These are phyloP conservation scores for Barnettozyma sucrosica DNA, from an alignment of 805 yeast species.

Conservation along the genomic window DNA sequence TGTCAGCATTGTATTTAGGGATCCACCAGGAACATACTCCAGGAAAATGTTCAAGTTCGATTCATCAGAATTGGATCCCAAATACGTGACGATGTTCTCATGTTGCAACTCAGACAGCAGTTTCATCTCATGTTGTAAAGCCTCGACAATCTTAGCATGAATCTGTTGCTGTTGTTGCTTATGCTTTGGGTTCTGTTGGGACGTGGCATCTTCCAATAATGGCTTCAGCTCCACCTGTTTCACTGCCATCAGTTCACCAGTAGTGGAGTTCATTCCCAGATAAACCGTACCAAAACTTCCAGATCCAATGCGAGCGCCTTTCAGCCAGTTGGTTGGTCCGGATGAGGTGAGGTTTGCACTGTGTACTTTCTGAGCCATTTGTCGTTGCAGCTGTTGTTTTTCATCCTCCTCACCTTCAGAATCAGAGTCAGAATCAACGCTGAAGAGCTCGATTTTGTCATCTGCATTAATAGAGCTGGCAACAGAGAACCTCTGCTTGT, in stretches of 20 bases:
- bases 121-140: constrained; percentile 75
- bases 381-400: too few species aligned
- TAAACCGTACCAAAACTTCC: constrained; percentile 95
- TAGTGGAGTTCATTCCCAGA: constrained; percentile 82
- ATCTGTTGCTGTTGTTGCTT: constrained; percentile 27
- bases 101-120: constrained; percentile 76
- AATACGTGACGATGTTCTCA: constrained; percentile 86
- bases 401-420: constrained; percentile 4
- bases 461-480: constrained; percentile 21
- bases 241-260: constrained; percentile 96
- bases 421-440: constrained; percentile 21
- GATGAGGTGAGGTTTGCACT: constrained; percentile 22
- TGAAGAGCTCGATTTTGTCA: constrained; percentile 24
- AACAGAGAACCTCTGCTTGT: constrained; percentile 23
- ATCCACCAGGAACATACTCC: constrained; percentile 71
- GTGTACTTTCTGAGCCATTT: constrained; percentile 3
- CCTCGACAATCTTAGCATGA: constrained; percentile 61
- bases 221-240: constrained; percentile 79
- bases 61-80: constrained; percentile 79
- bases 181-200: constrained; percentile 24
- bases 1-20: constrained; percentile 61
- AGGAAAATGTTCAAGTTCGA: constrained; percentile 70
- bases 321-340: constrained; percentile 82
- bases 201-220: constrained; percentile 28
- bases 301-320: constrained; percentile 89